Base-by-base conservation (phyloP, 73 alveolate species). In the Paramecium biaurelia region DNA sequence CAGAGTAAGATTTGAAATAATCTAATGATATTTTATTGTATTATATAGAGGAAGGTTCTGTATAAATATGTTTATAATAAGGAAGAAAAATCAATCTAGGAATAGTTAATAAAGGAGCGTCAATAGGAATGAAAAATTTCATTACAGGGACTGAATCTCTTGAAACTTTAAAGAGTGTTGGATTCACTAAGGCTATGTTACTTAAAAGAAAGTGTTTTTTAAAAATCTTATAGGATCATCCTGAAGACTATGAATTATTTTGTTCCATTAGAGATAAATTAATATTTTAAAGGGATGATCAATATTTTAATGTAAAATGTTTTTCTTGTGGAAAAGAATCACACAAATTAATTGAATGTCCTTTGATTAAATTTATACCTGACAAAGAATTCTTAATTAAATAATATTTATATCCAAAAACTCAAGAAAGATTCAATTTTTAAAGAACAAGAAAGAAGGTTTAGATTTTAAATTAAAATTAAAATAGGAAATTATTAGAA, bases 31-130 rank as follows among this genome's bases (percentile, higher is more conserved):
- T 23, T 4, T 63, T 56, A 2, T 34, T 86, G 21, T 86, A 35
- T 59, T 86, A 57, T 41, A 86, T 86, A 24, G 93, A 86, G 70
- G 85, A 59, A 21, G 93, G 93, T 10, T 11, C 58, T 57, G 56
- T 86, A 57, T 24, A 41, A 34, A 23, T 86, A 59, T 67, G 63
- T 24, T 9, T 76, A 37, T 37, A 63, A 23, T 86, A 85, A 18
- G 85, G 92, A 63, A 45, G 38, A 57, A 63, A 38, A 59, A 32
- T 67, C 0, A 56, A 56, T 10, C 23, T 85, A 8, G 47, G 85
- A 23, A 38, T 32, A 7, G 68, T 63, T 47, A 35, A 58, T 10
- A 30, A 63, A 28, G 74, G 85, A 14, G 42, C 35, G 18, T 47
- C 59, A 57, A 38, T 85, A 11, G 93, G 93, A 47, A 47, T 63